These are phyloP conservation scores for Moesziomyces aphidis DNA, from an alignment of 1,284 basidiomycete species.

Conservation along the genomic window DNA sequence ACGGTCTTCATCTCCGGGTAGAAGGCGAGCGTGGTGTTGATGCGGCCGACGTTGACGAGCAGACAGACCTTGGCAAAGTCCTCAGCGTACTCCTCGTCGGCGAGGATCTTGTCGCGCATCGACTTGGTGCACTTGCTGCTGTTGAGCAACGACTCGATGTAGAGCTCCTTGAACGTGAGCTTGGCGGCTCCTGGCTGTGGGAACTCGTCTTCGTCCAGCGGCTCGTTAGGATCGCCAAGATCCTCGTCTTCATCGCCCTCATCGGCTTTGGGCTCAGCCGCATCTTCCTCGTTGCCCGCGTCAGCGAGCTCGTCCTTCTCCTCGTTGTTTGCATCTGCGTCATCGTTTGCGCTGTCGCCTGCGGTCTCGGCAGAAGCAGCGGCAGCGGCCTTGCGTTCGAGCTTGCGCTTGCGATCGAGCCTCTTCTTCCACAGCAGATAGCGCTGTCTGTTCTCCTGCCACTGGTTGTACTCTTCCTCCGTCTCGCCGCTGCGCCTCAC, in stretches of 20 bases:
- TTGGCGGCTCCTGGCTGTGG: conserved; percentile 54
- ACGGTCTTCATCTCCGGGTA: conserved; percentile 81
- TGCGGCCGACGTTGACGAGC: conserved; percentile 89
- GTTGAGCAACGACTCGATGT: conserved; percentile 81
- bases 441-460: conserved; percentile 36
- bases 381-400: conserved; percentile 34
- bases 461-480: conserved; percentile 43
- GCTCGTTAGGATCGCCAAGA: conserved; percentile 34
- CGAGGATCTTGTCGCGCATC: conserved; percentile 84
- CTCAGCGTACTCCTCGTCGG: conserved; percentile 80
- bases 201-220: conserved; percentile 44
- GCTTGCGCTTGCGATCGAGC: conserved; percentile 33
- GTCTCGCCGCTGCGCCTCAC: conserved; percentile 59
- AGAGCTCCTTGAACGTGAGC: conserved; percentile 81
- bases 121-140: conserved; percentile 86
- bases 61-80: conserved; percentile 84
- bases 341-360: conserved; percentile 15
- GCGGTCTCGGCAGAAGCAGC: conserved; percentile 16
- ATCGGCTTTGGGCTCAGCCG: conserved; percentile 8
- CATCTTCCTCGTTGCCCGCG: conserved; percentile 18
- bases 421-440: conserved; percentile 42
- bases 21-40: conserved; percentile 92
- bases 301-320: conserved; percentile 51
- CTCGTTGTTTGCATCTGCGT: conserved; percentile 27
- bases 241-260: conserved; percentile 29